These are phyloP conservation scores for Nectriaceae sp. DNA, from an alignment of 2,329 filamentous ascomycete genomes.

Conservation along the genomic window DNA sequence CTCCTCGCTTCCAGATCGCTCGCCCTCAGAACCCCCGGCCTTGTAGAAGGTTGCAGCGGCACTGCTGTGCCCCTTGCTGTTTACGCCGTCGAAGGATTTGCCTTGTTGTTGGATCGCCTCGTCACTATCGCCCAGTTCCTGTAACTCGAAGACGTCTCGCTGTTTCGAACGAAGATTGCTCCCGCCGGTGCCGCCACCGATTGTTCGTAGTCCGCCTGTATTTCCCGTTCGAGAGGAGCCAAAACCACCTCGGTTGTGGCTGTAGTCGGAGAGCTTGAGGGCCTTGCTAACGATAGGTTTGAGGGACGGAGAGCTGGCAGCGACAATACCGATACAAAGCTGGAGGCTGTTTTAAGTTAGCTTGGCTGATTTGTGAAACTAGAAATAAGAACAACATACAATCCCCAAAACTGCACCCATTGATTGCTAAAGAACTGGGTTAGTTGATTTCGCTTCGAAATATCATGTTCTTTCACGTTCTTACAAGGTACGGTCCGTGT, in stretches of 20 bases:
- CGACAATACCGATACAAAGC: conserved; percentile 42
- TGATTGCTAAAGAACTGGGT: conserved; percentile 16
- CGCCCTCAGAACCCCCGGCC: neutral
- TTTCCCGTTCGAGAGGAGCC: neutral
- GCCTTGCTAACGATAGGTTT: conserved; percentile 36
- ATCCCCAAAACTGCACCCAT: conserved; percentile 34
- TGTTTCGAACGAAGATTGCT: neutral
- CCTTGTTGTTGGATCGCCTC: neutral
- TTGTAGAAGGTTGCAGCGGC: conserved; percentile 10
- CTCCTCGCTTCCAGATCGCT: conserved; percentile 14
- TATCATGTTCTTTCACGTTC: neutral
- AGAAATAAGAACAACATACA: conserved; percentile 26
- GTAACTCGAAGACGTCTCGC: neutral
- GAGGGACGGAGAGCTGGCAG: conserved; percentile 41
- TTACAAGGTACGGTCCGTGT: conserved; percentile 35
- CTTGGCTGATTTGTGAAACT: conserved; percentile 3
- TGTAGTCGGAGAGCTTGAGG: conserved; percentile 26
- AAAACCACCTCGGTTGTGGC: neutral
- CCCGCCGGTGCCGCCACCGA: neutral
- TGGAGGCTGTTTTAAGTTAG: conserved; percentile 37
- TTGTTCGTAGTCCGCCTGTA: neutral
- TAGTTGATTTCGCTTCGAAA: neutral
- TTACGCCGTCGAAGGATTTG: neutral
- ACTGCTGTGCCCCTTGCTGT: neutral
- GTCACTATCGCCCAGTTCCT: conserved; percentile 12